Evolutionary conservation across 768 basidiomycete species (phyloP), one percentile per base, ranked within the genome.

Genomic region (Chiua virens): DNA sequence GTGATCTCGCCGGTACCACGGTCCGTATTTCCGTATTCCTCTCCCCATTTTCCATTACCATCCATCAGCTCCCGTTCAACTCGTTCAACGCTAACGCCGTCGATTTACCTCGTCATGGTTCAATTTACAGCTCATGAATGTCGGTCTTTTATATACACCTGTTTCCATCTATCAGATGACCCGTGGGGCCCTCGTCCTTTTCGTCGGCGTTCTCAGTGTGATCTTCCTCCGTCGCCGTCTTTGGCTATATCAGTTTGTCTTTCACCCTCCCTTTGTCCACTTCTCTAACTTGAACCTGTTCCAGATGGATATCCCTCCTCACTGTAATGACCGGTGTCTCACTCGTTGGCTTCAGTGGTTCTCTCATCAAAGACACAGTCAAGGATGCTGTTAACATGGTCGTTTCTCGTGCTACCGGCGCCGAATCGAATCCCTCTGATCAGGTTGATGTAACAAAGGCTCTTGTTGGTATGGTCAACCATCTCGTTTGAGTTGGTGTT

Each of bases 111-210:
- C 54, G 44, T 43, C 40, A 42, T 50, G 53, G 47, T 45, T 50
- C 45, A 50, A 42, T 59, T 37, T 56, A 59, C 66, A 78, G 73
- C 73, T 97, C 58, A 98, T 98, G 97, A 97, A 97, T 65, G 78
- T 96, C 58, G 97, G 97, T 48, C 79, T 99, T 42, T 80, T 99
- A 34, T 92, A 95, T 70, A 95, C 94, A 2, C 96, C 96, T 25
- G 97, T 99, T 48, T 94, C 91, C 38, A 92, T 98, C 60, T 98
- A 92, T 75, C 96, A 97, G 71, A 96, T 97, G 94, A 92, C 86
- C 54, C 85, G 89, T 52, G 94, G 95, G 45, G 88, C 92, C 38
- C 83, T 97, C 50, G 92, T 97, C 42, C 80, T 96, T 47, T 98
- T 94, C 71, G 96, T 98, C 53, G 96, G 93, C 41, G 64, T 90